phyloP scores from a whole-genome alignment of 495 filamentous ascomycete species.

The Penicillium paradoxum region DNA sequence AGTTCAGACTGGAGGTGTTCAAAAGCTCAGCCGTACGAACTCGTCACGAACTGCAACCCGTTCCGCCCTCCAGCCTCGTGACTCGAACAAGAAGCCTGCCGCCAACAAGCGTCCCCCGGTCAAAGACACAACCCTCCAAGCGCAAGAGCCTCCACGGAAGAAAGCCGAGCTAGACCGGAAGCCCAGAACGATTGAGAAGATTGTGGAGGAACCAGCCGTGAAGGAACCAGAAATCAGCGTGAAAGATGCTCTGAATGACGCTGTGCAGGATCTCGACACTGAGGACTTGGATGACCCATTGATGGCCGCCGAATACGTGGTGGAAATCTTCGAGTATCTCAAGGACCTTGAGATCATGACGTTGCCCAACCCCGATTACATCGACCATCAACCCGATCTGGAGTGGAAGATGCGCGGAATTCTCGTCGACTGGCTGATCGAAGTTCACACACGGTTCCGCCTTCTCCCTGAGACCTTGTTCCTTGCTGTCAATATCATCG shows the following conservation, averaged over 20 bases:
- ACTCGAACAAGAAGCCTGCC: conserved; percentile 54
- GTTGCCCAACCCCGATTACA: conserved; percentile 87
- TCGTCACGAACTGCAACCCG: conserved; percentile 50
- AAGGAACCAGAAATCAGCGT: conserved; percentile 17
- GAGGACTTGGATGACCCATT: conserved; percentile 90
- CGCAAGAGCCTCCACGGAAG: conserved; percentile 52
- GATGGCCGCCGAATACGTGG: conserved; percentile 97
- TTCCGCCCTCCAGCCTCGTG: conserved; percentile 55
- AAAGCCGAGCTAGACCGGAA: conserved; percentile 50
- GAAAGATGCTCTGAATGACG: conserved; percentile 38
- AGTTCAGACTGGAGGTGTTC: conserved; percentile 63
- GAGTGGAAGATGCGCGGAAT: conserved; percentile 99
- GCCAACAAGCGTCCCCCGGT: conserved; percentile 57
- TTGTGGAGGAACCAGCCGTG: conserved; percentile 12
- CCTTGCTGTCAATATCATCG: conserved; percentile 95
- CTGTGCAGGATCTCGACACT: conserved; percentile 65
- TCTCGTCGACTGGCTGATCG: conserved; percentile 95
- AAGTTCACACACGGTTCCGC: conserved; percentile 95
- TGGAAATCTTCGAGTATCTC: conserved; percentile 96
- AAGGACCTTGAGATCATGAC: conserved; percentile 78
- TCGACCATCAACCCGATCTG: conserved; percentile 85
- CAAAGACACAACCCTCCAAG: conserved; percentile 57
- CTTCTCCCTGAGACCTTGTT: conserved; percentile 97
- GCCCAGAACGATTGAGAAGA: conserved; percentile 14
- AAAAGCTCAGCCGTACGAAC: conserved; percentile 67